Evolutionary conservation across 176 grass and related monocot genomes (phyloP).

Genomic region (Raddia distichophylla): DNA sequence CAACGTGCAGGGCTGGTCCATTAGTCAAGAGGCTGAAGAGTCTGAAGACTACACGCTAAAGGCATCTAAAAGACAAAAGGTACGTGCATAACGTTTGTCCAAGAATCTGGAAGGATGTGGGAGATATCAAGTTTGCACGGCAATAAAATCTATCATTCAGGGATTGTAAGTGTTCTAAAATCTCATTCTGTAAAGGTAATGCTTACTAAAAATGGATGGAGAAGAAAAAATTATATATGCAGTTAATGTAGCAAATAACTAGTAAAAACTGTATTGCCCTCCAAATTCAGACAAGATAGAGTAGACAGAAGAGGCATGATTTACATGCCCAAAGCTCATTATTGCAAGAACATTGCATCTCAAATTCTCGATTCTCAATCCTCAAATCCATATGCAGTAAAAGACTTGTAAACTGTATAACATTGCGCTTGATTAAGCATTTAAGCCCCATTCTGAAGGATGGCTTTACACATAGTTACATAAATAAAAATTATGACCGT

Average conservation of each 20-base stretch:
- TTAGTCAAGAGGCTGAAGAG: conserved; percentile 33
- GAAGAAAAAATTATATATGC: not conserved
- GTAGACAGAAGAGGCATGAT: not conserved
- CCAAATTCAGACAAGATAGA: not conserved
- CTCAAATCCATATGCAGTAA: conserved; percentile 12
- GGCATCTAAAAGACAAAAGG: conserved; percentile 55
- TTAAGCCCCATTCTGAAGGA: not conserved
- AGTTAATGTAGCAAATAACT: not conserved
- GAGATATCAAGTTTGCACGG: conserved; percentile 23
- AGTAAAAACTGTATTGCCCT: conserved; percentile 24
- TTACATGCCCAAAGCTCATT: conserved; percentile 1
- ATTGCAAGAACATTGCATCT: not conserved
- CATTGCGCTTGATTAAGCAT: conserved; percentile 27
- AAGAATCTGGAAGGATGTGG: conserved; percentile 41
- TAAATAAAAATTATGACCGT: not conserved
- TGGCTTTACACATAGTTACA: conserved; percentile 35
- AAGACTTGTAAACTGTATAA: conserved; percentile 19
- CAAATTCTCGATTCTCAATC: not conserved
- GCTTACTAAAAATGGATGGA: not conserved
- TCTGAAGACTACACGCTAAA: conserved; percentile 47
- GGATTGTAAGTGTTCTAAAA: conserved; percentile 1
- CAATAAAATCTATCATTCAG: not conserved
- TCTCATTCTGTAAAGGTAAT: conserved; percentile 25
- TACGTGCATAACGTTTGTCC: conserved; percentile 45
- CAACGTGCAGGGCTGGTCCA: conserved; percentile 47